These are phyloP conservation scores for Gymnopilus junonius DNA, from an alignment of 768 basidiomycete genomes.

Conservation along the genomic window DNA sequence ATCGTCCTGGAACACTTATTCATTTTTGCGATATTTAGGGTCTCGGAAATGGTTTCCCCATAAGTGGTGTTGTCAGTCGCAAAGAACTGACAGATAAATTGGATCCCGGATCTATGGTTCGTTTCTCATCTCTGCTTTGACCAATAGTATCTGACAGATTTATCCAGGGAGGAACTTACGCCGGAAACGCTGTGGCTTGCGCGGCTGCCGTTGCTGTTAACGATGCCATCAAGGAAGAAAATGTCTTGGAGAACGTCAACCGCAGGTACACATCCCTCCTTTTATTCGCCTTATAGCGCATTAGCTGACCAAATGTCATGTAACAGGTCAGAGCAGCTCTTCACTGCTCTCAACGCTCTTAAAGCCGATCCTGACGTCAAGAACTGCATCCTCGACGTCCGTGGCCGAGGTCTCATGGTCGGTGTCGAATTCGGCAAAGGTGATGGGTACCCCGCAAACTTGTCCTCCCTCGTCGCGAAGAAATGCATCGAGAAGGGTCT, in stretches of 20 bases:
- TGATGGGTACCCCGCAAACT: constrained; percentile 39
- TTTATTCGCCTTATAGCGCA: neutral
- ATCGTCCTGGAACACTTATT: neutral
- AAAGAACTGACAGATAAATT: constrained; percentile 83
- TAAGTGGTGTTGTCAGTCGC: constrained; percentile 82
- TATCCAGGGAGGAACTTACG: constrained; percentile 82
- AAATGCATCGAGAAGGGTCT: constrained; percentile 87
- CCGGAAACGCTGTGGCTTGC: constrained; percentile 91
- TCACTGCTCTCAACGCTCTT: constrained; percentile 60
- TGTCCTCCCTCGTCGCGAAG: constrained; percentile 74
- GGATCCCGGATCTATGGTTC: constrained; percentile 78
- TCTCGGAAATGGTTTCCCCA: constrained; percentile 91
- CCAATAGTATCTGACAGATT: neutral
- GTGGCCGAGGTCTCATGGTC: constrained; percentile 90
- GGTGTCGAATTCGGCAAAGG: constrained; percentile 69
- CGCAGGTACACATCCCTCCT: constrained; percentile 50
- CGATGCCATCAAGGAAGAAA: constrained; percentile 78
- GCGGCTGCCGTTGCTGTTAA: constrained; percentile 87
- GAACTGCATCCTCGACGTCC: constrained; percentile 79
- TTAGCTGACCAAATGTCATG: neutral
- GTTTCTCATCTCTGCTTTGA: constrained; percentile 13
- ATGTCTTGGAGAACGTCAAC: constrained; percentile 81
- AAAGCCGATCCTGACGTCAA: constrained; percentile 54
- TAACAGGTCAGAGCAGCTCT: constrained; percentile 72
- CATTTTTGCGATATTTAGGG: constrained; percentile 48